Conservation (phyloP, 1,139 yeast genomes). For the Candida sp. region DNA sequence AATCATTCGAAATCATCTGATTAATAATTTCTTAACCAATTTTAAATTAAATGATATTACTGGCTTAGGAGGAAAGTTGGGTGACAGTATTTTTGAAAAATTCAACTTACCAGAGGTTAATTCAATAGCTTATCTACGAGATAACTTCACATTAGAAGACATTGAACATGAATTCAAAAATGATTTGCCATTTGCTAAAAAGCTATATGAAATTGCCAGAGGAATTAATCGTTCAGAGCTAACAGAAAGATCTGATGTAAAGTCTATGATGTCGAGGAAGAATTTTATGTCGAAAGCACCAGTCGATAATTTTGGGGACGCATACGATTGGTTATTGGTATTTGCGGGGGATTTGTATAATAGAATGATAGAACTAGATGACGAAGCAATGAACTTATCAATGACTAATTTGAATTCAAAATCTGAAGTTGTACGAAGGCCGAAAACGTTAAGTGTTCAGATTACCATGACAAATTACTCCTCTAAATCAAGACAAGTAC, state of each 20-base stretch:
- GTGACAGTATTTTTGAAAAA: slow-evolving; percentile 51
- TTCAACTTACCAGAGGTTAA: slow-evolving; percentile 40
- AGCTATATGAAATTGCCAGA: slow-evolving; percentile 57
- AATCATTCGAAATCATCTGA: slow-evolving; percentile 49
- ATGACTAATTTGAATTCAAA: slow-evolving; percentile 19
- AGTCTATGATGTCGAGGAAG: slow-evolving; percentile 88
- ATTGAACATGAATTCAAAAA: slow-evolving; percentile 31
- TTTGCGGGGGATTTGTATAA: slow-evolving; percentile 77
- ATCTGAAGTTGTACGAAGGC: slow-evolving; percentile 36
- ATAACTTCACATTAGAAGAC: slow-evolving; percentile 34
- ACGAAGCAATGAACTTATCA: slow-evolving; percentile 48
- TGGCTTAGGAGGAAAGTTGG: slow-evolving; percentile 90
- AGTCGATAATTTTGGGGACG: slow-evolving; percentile 53
- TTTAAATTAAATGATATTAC: slow-evolving; percentile 75
- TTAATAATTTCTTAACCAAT: slow-evolving; percentile 50
- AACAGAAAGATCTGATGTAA: slow-evolving; percentile 56
- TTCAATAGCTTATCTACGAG: slow-evolving; percentile 47
- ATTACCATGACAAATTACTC: slow-evolving; percentile 16
- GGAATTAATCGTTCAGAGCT: slow-evolving; percentile 59
- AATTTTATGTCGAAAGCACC: slow-evolving; percentile 60
- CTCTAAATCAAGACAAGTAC: slow-evolving; percentile 43
- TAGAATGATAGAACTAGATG: slow-evolving; percentile 71
- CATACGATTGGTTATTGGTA: slow-evolving; percentile 77
- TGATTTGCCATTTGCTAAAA: slow-evolving; percentile 43
- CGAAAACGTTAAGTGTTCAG: slow-evolving; percentile 48